These are phyloP conservation scores for Strobilomyces confusus DNA, from an alignment of 768 basidiomycete genomes.

Conservation along the genomic window DNA sequence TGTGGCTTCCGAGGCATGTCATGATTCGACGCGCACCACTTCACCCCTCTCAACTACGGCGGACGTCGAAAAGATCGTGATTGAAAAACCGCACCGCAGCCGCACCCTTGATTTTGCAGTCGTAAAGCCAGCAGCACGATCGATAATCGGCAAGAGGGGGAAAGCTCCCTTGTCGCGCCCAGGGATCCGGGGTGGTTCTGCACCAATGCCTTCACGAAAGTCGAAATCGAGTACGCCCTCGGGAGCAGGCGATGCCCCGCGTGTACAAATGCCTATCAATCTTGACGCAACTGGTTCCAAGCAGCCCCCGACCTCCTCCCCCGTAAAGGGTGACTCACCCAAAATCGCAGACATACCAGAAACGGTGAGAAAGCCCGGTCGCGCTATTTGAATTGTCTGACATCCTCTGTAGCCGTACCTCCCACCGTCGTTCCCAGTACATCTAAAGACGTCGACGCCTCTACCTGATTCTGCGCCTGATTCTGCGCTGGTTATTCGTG, in stretches of 20 bases:
- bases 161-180: slow-evolving; percentile 6
- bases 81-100: slow-evolving; percentile 12
- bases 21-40: neutral
- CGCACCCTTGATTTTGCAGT: slow-evolving; percentile 42
- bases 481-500: slow-evolving; percentile 21
- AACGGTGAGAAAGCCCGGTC: slow-evolving; percentile 28
- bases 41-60: slow-evolving; percentile 4
- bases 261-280: neutral
- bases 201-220: slow-evolving; percentile 8
- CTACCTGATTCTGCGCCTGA: slow-evolving; percentile 18
- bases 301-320: slow-evolving; percentile 1
- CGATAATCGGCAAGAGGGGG: slow-evolving; percentile 21
- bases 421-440: slow-evolving; percentile 53
- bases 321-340: slow-evolving; percentile 7
- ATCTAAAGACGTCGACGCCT: slow-evolving; percentile 54
- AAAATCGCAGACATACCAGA: slow-evolving; percentile 36
- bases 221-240: slow-evolving; percentile 13
- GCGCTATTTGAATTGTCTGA: slow-evolving; percentile 13
- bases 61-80: slow-evolving; percentile 3
- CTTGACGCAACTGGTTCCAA: slow-evolving; percentile 1
- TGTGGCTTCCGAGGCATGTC: slow-evolving; percentile 20
- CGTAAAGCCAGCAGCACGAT: slow-evolving; percentile 35
- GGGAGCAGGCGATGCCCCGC: neutral
- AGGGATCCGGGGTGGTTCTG: slow-evolving; percentile 3
- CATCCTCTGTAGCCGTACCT: slow-evolving; percentile 37